Conservation (phyloP, 1,139 yeast genomes). For the Protomyces inundatus region DNA sequence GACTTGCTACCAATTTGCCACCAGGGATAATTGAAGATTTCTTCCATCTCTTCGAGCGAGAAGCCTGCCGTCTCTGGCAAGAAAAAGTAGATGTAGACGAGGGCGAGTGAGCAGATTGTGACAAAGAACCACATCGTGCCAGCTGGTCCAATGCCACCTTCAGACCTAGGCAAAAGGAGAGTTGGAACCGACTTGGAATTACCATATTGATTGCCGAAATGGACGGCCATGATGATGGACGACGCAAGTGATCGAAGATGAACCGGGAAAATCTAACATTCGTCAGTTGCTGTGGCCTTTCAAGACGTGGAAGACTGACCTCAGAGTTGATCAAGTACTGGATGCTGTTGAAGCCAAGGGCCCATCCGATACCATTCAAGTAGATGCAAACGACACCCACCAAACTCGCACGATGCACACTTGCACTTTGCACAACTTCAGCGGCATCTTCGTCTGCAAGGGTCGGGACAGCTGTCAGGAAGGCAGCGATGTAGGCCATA, state of each 20-base stretch:
- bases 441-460: constrained; percentile 2
- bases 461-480: constrained; percentile 45
- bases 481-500: constrained; percentile 45
- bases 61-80: constrained; percentile 22
- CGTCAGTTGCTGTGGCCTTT: constrained; percentile 45
- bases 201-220: constrained; percentile 52
- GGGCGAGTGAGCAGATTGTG: constrained; percentile 17
- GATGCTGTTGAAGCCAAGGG: constrained; percentile 49
- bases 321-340: background rate
- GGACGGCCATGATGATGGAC: constrained; percentile 53
- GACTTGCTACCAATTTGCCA: constrained; percentile 12
- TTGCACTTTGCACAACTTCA: background rate
- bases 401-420: constrained; percentile 5
- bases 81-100: constrained; percentile 22
- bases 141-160: constrained; percentile 19
- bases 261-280: constrained; percentile 50
- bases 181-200: constrained; percentile 20
- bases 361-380: constrained; percentile 57
- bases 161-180: constrained; percentile 8
- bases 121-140: constrained; percentile 21
- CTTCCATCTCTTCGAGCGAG: constrained; percentile 14
- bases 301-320: constrained; percentile 50
- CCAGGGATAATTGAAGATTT: constrained; percentile 20
- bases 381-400: constrained; percentile 38
- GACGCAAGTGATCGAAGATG: constrained; percentile 53